phyloP scores from a whole-genome alignment of 2,329 filamentous ascomycete species.

The Fusarium nisikadoi region DNA sequence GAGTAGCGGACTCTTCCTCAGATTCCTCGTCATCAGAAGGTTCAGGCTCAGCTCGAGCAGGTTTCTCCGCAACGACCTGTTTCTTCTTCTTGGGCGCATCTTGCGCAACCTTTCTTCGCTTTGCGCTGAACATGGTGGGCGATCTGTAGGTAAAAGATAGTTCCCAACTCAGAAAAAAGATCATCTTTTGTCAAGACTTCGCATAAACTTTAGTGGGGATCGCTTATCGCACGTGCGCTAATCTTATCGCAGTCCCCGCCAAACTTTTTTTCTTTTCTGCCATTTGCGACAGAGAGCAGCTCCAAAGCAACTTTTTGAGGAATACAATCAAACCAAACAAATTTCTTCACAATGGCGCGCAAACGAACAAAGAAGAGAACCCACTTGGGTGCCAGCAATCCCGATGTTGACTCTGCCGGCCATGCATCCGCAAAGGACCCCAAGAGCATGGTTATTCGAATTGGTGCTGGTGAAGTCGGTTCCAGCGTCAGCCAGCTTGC shows the following conservation, averaged over 20 bases:
- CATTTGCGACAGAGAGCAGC: slow-evolving; percentile 34
- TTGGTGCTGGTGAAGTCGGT: slow-evolving; percentile 93
- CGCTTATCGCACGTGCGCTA: slow-evolving; percentile 47
- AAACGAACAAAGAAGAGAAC: slow-evolving; percentile 89
- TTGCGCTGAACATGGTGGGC: slow-evolving; percentile 51
- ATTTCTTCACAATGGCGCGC: slow-evolving; percentile 73
- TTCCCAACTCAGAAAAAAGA: slow-evolving; percentile 6
- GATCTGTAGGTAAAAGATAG: neutral
- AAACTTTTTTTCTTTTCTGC: slow-evolving; percentile 50
- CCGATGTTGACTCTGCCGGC: slow-evolving; percentile 65
- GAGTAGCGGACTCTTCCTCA: slow-evolving; percentile 50
- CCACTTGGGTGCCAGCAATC: slow-evolving; percentile 75
- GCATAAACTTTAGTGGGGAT: slow-evolving; percentile 49
- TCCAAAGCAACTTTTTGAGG: slow-evolving; percentile 18
- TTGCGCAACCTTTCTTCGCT: slow-evolving; percentile 56
- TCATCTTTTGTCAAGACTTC: slow-evolving; percentile 6
- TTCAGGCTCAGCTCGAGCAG: slow-evolving; percentile 31
- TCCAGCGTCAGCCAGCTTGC: slow-evolving; percentile 91
- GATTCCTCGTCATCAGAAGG: slow-evolving; percentile 28
- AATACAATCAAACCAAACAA: slow-evolving; percentile 5
- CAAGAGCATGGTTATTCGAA: slow-evolving; percentile 98
- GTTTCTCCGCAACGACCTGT: slow-evolving; percentile 5
- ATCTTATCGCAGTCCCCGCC: slow-evolving; percentile 49
- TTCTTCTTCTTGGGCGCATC: slow-evolving; percentile 41
- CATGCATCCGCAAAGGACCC: slow-evolving; percentile 76